These are phyloP conservation scores for Boletus rubescentipes DNA, from an alignment of 768 basidiomycete species.

Conservation along the genomic window DNA sequence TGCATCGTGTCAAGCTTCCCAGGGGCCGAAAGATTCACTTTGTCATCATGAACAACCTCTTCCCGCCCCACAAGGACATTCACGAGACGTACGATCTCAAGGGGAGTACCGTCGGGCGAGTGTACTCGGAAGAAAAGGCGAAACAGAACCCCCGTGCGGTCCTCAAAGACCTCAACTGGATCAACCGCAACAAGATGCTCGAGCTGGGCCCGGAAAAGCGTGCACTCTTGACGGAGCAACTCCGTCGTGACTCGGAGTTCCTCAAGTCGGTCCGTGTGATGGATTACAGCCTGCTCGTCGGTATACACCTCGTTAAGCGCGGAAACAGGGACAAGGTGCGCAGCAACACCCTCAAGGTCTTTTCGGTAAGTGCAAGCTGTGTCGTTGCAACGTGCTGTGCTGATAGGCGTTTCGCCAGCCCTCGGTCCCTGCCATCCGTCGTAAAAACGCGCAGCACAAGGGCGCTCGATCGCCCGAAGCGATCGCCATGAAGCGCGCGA, in stretches of 20 bases:
- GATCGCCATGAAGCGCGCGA: conserved; percentile 80
- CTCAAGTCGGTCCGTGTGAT: conserved; percentile 83
- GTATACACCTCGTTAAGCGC: conserved; percentile 87
- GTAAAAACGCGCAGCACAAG: conserved; percentile 59
- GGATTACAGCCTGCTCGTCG: conserved; percentile 95
- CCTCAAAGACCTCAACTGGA: conserved; percentile 97
- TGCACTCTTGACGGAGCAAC: conserved; percentile 86
- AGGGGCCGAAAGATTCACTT: conserved; percentile 95
- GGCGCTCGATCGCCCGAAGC: conserved; percentile 66
- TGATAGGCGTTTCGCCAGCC: conserved; percentile 47
- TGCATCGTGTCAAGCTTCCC: conserved; percentile 97
- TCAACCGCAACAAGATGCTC: conserved; percentile 69
- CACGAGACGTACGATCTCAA: conserved; percentile 99
- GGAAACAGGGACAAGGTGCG: conserved; percentile 93
- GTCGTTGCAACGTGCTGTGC: background rate
- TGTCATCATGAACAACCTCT: conserved; percentile 99
- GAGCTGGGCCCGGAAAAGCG: conserved; percentile 97
- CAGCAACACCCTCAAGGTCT: conserved; percentile 87
- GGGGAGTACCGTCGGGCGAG: conserved; percentile 86
- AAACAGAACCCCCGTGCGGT: conserved; percentile 81
- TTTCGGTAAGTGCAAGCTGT: conserved; percentile 61
- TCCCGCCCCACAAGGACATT: conserved; percentile 94
- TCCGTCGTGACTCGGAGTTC: conserved; percentile 84
- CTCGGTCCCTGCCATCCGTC: conserved; percentile 61
- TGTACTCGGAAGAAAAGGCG: conserved; percentile 82